phyloP scores from a whole-genome alignment of 352 stramenopile genomes.

The Globisporangium emineosum region DNA sequence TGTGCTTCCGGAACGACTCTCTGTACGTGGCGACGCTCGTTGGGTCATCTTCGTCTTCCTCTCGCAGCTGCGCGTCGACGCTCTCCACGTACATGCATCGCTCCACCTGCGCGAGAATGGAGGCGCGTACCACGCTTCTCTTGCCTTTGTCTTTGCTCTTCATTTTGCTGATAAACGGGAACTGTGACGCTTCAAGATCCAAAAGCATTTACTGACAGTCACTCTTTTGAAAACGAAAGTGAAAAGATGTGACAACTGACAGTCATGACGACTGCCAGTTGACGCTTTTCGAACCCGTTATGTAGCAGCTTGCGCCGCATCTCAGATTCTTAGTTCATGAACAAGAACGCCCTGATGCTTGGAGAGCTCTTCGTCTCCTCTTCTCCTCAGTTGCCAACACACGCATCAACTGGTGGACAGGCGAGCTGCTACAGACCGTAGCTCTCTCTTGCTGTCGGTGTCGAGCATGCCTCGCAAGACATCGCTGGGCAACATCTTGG shows the following conservation, averaged over 20 bases:
- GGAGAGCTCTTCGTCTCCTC: not conserved
- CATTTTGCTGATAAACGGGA: not conserved
- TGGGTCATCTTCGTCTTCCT: not conserved
- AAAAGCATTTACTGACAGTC: not conserved
- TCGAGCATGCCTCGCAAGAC: slow-evolving; percentile 26
- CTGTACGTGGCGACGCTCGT: slow-evolving; percentile 5
- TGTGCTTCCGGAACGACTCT: slow-evolving; percentile 47
- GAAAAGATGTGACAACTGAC: not conserved
- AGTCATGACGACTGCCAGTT: not conserved
- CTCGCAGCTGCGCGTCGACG: slow-evolving; percentile 20
- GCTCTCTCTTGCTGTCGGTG: not conserved
- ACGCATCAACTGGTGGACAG: not conserved
- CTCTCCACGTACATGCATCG: slow-evolving; percentile 44
- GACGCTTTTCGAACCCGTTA: not conserved
- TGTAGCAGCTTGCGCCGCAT: not conserved
- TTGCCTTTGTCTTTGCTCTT: slow-evolving; percentile 3
- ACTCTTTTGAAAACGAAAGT: not conserved
- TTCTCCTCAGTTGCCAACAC: not conserved
- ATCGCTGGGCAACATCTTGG: slow-evolving; percentile 38
- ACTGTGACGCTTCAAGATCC: not conserved
- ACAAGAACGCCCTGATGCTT: not conserved
- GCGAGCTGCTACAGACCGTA: not conserved
- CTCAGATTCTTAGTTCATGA: too few relatives aligned
- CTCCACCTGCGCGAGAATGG: slow-evolving; percentile 33
- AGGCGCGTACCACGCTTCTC: slow-evolving; percentile 15